Conservation (phyloP, 305 asterid genomes). For the Solanum hybrid region DNA sequence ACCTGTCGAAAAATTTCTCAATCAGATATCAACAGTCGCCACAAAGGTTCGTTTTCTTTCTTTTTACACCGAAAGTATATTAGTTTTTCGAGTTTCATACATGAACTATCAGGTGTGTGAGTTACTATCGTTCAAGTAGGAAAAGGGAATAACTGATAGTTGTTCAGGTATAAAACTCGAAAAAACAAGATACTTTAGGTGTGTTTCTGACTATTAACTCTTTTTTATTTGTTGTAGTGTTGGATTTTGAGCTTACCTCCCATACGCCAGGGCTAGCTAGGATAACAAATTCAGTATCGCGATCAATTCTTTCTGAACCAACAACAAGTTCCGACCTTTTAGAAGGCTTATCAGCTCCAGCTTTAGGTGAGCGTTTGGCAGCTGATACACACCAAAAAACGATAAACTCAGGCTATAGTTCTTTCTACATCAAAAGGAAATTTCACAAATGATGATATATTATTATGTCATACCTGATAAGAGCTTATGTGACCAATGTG, state of each 20-base stretch:
- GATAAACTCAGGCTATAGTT: neutral
- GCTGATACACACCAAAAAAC: constrained; percentile 9
- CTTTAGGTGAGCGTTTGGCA: constrained; percentile 9
- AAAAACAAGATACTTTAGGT: neutral
- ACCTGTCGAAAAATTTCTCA: constrained; percentile 22
- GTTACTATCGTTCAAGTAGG: neutral
- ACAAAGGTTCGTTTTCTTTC: neutral
- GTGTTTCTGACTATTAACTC: neutral
- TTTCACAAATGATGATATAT: neutral
- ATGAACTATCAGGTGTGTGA: neutral
- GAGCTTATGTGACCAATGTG: constrained; percentile 29
- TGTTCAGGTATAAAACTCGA: neutral
- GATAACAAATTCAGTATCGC: constrained; percentile 49
- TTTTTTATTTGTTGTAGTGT: neutral
- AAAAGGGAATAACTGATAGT: neutral
- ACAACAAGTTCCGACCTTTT: constrained; percentile 27
- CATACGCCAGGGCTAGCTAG: constrained; percentile 54
- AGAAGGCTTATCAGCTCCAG: constrained; percentile 11
- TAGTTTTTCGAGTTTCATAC: neutral
- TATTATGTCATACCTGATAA: constrained; percentile 25
- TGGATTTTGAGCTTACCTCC: constrained; percentile 34
- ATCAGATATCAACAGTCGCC: neutral
- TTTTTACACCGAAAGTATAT: neutral
- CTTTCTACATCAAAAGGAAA: neutral
- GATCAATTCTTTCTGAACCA: constrained; percentile 33